Conservation (phyloP, 805 yeast species). For the Candida caryicola region DNA sequence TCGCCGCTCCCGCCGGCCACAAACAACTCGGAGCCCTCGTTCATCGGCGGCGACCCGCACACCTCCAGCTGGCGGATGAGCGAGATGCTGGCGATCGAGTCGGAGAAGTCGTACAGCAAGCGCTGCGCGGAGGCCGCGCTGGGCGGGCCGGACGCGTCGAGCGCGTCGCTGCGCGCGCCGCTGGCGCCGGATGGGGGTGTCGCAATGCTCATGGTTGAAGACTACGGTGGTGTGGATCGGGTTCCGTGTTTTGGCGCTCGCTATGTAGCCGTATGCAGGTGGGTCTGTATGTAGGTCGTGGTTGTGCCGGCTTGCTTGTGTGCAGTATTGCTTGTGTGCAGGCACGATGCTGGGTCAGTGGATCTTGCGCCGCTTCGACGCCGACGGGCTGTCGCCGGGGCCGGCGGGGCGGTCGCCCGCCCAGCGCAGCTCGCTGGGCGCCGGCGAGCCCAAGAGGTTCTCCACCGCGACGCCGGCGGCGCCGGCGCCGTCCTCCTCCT, state of each 20-base stretch:
- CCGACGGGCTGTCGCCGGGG: too few species aligned
- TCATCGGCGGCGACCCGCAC: slow-evolving; percentile 22
- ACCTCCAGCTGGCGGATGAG: slow-evolving; percentile 24
- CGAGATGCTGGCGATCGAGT: slow-evolving; percentile 21
- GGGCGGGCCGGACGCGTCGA: background rate
- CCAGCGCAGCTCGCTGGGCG: too few species aligned
- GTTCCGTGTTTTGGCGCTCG: too few species aligned
- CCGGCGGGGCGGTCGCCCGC: too few species aligned
- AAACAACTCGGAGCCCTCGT: slow-evolving; percentile 27
- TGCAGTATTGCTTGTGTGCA: too few species aligned
- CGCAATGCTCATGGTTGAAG: background rate
- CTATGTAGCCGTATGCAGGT: too few species aligned
- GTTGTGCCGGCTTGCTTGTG: too few species aligned
- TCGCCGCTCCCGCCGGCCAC: slow-evolving; percentile 6
- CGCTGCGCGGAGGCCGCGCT: slow-evolving; percentile 1
- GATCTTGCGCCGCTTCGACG: too few species aligned
- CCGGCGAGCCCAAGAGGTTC: too few species aligned
- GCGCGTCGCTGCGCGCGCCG: background rate
- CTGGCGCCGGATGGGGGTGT: background rate
- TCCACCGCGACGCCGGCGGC: too few species aligned
- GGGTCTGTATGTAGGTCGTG: too few species aligned
- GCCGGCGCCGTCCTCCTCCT: background rate
- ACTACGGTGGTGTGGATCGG: background rate
- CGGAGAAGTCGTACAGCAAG: slow-evolving; percentile 14
- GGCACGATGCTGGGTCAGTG: too few species aligned